Evolutionary conservation across 2,329 filamentous ascomycete species (phyloP), one percentile per base, ranked within the genome.

Genomic region (Grosmannia serpens): DNA sequence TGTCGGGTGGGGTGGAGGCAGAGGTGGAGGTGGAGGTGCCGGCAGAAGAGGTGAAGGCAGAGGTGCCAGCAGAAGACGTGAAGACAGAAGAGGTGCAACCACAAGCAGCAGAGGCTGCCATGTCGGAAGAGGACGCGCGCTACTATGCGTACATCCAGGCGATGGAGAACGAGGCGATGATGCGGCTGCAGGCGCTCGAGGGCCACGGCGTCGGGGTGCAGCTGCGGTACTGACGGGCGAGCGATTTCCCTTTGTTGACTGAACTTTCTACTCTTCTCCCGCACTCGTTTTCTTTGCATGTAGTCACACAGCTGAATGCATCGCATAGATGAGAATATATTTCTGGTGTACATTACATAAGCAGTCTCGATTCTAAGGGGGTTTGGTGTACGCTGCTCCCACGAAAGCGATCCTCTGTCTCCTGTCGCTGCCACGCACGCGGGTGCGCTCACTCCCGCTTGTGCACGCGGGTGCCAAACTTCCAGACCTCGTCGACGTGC

Each of bases 401-500:
- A n/a, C n/a, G n/a, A n/a, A n/a, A n/a, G n/a, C n/a, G 31, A 33
- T 33, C 31, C 1, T 33, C 31, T 4, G 11, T 33, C 13, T 13
- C 13, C 3, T 4, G 10, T 35, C 33, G 10, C 10, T 13, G 4
- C 33, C 15, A 4, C 9, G 13, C n/a, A n/a, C n/a, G n/a, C n/a
- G n/a, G n/a, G n/a, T n/a, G n/a, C n/a, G 35, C 35, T 31, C 53
- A 56, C 31, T 54, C 44, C 17, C 59, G 58, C 54, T 62, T 38
- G 58, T 63, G 58, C 2, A 86, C 77, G 63, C 76, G 74, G 41
- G 72, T 72, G 7, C 88, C 87, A 74, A 89, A 89, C 72, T 91
- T 91, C 87, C 87, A 91, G 24, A 90, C 87, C 70, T 89, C 81
- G 60, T 89, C 85, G n/a, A 91, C 76, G 13, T 79, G 74, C 47